Evolutionary conservation across 768 basidiomycete species (phyloP).

Genomic region (Leccinum broughii): DNA sequence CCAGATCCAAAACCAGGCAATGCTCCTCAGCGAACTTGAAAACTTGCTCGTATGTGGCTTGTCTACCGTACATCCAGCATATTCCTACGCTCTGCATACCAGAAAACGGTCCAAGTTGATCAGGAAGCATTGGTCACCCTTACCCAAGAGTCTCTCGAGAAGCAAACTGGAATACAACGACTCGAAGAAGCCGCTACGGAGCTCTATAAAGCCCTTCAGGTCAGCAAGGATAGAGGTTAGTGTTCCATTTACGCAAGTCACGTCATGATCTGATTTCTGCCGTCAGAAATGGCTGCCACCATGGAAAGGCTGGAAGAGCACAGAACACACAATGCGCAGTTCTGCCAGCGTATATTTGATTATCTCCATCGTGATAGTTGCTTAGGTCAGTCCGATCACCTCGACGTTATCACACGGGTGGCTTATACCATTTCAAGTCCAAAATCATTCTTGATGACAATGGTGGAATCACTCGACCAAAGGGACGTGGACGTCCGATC

Average conservation of each 20-base stretch:
- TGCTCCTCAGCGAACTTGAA: slow-evolving; percentile 80
- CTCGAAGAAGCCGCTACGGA: slow-evolving; percentile 83
- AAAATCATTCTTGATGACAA: slow-evolving; percentile 66
- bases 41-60: slow-evolving; percentile 70
- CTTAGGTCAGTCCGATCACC: slow-evolving; percentile 58
- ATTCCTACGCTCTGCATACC: slow-evolving; percentile 3
- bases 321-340: slow-evolving; percentile 83
- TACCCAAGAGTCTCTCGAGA: slow-evolving; percentile 88
- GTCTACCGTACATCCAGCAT: neutral
- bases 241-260: neutral
- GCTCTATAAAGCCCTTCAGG: slow-evolving; percentile 93
- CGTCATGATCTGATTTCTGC: slow-evolving; percentile 8
- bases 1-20: slow-evolving; percentile 93
- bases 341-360: slow-evolving; percentile 89
- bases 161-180: slow-evolving; percentile 66
- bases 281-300: slow-evolving; percentile 90
- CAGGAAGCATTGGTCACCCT: slow-evolving; percentile 70
- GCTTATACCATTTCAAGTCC: slow-evolving; percentile 43
- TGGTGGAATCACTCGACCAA: slow-evolving; percentile 52
- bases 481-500: slow-evolving; percentile 44
- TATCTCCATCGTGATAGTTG: slow-evolving; percentile 92
- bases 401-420: neutral
- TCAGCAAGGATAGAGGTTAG: slow-evolving; percentile 83
- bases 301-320: slow-evolving; percentile 94
- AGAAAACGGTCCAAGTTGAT: slow-evolving; percentile 97